Percentiles rank a stretch among this genome's conserved stretches.
These are phyloP conservation scores for Calonectria hawksworthii DNA, from an alignment of 2,329 filamentous ascomycete species.

Conservation along the genomic window DNA sequence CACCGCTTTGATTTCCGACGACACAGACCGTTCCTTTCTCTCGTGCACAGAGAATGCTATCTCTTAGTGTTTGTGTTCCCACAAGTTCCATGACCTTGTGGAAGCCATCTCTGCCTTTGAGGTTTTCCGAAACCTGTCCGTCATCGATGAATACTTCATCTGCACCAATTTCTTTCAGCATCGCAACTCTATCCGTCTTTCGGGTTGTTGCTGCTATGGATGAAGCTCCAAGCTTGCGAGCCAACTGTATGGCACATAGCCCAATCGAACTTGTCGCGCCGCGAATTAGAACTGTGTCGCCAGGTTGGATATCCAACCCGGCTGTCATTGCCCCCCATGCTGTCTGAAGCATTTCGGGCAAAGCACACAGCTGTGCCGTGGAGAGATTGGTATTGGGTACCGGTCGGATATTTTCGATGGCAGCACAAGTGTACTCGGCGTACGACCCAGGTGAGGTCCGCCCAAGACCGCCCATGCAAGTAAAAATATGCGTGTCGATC, in stretches of 20 bases:
- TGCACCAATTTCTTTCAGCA: neutral
- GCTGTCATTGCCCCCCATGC: slow-evolving; percentile 15
- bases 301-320: slow-evolving; percentile 9
- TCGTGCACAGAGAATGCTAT: slow-evolving; percentile 7
- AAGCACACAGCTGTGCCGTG: neutral
- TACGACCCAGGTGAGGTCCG: slow-evolving; percentile 15
- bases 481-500: slow-evolving; percentile 6
- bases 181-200: neutral
- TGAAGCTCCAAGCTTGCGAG: slow-evolving; percentile 4
- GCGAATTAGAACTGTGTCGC: slow-evolving; percentile 10
- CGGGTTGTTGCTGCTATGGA: neutral
- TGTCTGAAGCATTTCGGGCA: slow-evolving; percentile 14
- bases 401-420: neutral
- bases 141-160: slow-evolving; percentile 11
- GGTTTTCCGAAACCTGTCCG: neutral
- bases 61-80: neutral
- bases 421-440: slow-evolving; percentile 17
- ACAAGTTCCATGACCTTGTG: slow-evolving; percentile 21
- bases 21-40: slow-evolving; percentile 11
- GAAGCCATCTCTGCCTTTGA: neutral
- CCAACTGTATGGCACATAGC: slow-evolving; percentile 15
- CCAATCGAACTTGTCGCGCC: slow-evolving; percentile 20
- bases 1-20: slow-evolving; percentile 16
- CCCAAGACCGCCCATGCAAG: slow-evolving; percentile 20
- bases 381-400: neutral